These are phyloP conservation scores for Striga asiatica DNA, from an alignment of 257 asterid genomes.

Conservation along the genomic window DNA sequence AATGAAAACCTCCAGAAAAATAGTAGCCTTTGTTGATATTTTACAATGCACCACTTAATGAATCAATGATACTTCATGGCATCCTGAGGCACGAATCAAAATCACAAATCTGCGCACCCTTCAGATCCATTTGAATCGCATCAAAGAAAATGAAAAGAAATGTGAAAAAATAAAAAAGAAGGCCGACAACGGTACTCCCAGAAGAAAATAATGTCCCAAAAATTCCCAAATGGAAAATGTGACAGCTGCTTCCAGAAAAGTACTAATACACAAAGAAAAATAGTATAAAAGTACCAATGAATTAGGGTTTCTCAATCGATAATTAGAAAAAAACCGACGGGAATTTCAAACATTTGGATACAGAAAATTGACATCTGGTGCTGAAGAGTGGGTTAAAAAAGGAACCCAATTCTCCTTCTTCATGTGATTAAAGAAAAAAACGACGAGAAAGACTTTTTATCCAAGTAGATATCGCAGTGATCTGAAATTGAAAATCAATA, in stretches of 20 bases:
- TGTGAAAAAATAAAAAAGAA: neutral
- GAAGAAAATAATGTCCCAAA: slow-evolving; percentile 8
- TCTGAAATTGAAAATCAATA: neutral
- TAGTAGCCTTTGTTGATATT: neutral
- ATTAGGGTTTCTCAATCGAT: slow-evolving; percentile 8
- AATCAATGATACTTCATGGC: slow-evolving; percentile 6
- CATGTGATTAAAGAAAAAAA: slow-evolving; percentile 5
- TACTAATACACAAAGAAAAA: slow-evolving; percentile 10
- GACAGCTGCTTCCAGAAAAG: slow-evolving; percentile 9
- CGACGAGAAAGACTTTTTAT: neutral
- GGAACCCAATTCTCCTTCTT: slow-evolving; percentile 11
- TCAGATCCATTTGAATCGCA: slow-evolving; percentile 26
- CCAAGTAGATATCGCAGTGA: slow-evolving; percentile 6
- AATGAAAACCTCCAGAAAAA: slow-evolving; percentile 13
- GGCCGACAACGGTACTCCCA: neutral
- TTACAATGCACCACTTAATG: slow-evolving; percentile 14
- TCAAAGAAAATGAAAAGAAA: neutral
- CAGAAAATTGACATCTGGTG: slow-evolving; percentile 27
- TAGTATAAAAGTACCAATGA: slow-evolving; percentile 13
- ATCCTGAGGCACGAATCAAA: slow-evolving; percentile 14
- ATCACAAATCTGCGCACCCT: slow-evolving; percentile 14
- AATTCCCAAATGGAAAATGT: slow-evolving; percentile 6
- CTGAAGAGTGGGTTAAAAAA: slow-evolving; percentile 1
- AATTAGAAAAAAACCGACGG: slow-evolving; percentile 7
- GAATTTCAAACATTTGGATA: slow-evolving; percentile 5